Conservation (phyloP, 108 stramenopile species). For the Nannochloropsis gaditana region DNA sequence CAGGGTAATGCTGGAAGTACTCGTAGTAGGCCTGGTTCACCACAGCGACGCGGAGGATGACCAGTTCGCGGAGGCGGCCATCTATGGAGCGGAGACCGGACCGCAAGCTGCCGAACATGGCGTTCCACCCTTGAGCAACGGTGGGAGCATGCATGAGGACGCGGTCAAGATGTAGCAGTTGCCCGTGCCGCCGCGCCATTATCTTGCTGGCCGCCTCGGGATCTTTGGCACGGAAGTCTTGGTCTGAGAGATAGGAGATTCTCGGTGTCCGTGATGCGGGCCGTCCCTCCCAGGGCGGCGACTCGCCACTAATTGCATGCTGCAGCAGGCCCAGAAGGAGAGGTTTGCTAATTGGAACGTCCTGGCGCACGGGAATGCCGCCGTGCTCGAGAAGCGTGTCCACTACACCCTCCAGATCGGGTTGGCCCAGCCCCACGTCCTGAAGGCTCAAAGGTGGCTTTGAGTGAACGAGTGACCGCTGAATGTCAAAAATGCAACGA, state of each 20-base stretch:
- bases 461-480: background rate
- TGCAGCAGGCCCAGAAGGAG: background rate
- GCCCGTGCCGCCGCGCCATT: slow-evolving; percentile 6
- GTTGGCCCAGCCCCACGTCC: background rate
- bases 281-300: background rate
- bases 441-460: background rate
- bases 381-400: background rate
- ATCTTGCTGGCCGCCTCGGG: background rate
- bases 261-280: background rate
- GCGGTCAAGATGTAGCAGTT: slow-evolving; percentile 15
- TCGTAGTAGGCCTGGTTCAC: slow-evolving; percentile 16
- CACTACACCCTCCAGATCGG: background rate
- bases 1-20: slow-evolving; percentile 21
- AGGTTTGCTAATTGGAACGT: background rate
- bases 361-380: background rate
- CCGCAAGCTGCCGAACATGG: slow-evolving; percentile 23
- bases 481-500: background rate
- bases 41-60: slow-evolving; percentile 17
- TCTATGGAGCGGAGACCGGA: background rate
- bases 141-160: slow-evolving; percentile 14
- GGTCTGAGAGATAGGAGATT: background rate
- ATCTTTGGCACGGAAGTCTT: background rate
- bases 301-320: background rate
- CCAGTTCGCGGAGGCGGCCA: background rate
- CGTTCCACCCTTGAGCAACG: slow-evolving; percentile 19